Percentiles rank a stretch among this genome's conserved stretches.
Evolutionary conservation across 2,329 filamentous ascomycete genomes (phyloP).

Genomic region (Calycina herbarum): DNA sequence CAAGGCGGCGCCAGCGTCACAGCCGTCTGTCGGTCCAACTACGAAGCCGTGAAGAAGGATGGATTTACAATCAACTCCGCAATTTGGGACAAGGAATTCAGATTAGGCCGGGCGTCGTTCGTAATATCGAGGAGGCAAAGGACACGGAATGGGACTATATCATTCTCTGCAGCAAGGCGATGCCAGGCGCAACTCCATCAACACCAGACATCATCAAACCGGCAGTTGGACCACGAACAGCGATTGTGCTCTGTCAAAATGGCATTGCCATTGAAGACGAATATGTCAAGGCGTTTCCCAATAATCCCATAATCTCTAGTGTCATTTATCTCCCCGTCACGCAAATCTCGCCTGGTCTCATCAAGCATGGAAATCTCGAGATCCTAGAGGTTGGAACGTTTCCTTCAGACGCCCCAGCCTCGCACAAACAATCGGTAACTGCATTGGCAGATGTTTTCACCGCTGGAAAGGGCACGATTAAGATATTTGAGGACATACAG

Average conservation of each 20-base stretch:
- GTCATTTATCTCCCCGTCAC: constrained; percentile 53
- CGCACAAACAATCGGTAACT: constrained; percentile 15
- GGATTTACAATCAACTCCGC: constrained; percentile 28
- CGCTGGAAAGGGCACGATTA: constrained; percentile 45
- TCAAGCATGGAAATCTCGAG: constrained; percentile 53
- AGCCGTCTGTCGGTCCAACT: constrained; percentile 38
- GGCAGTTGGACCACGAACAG: constrained; percentile 45
- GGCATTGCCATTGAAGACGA: constrained; percentile 61
- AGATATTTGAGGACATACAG: constrained; percentile 56
- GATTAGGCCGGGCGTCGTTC: constrained; percentile 23
- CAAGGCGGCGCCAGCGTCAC: constrained; percentile 32
- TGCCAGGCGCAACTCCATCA: constrained; percentile 23
- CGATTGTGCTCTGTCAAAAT: constrained; percentile 61
- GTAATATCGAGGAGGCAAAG: constrained; percentile 21
- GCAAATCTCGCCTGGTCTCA: constrained; percentile 49
- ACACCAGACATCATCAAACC: constrained; percentile 29
- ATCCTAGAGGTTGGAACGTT: constrained; percentile 50
- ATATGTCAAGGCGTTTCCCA: constrained; percentile 49
- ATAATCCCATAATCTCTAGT: constrained; percentile 53
- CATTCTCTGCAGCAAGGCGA: constrained; percentile 25
- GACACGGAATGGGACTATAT: constrained; percentile 27
- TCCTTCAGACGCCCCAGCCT: constrained; percentile 14
- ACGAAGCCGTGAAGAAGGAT: constrained; percentile 27
- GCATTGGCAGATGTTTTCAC: constrained; percentile 33
- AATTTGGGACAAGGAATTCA: constrained; percentile 20